These are phyloP conservation scores for Ceratocystiopsis brevicomis DNA, from an alignment of 2,329 filamentous ascomycete species.

Conservation along the genomic window DNA sequence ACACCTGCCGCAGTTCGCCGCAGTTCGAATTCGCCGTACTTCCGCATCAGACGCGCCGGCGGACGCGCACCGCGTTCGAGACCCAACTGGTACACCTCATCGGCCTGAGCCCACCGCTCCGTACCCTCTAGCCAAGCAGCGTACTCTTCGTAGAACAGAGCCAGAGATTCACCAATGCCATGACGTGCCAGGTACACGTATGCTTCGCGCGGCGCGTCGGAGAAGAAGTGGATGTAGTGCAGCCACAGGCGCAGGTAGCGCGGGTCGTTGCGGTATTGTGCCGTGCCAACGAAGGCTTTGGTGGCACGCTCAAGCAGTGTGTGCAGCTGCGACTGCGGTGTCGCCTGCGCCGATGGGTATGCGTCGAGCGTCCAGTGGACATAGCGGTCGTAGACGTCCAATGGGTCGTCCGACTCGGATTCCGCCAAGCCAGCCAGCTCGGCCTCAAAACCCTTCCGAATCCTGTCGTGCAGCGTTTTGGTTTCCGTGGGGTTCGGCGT, in stretches of 20 bases:
- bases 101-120: conserved; percentile 72
- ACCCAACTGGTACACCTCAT: conserved; percentile 81
- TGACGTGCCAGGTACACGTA: conserved; percentile 85
- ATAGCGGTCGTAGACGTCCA: conserved; percentile 91
- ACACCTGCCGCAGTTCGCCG: conserved; percentile 38
- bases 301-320: conserved; percentile 83
- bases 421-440: conserved; percentile 65
- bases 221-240: conserved; percentile 82
- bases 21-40: conserved; percentile 81
- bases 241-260: conserved; percentile 89
- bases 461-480: conserved; percentile 54
- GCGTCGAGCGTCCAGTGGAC: conserved; percentile 92
- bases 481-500: conserved; percentile 54
- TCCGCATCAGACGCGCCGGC: conserved; percentile 60
- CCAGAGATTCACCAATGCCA: conserved; percentile 66
- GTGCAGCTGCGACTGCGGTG: conserved; percentile 74
- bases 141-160: conserved; percentile 93
- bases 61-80: conserved; percentile 79
- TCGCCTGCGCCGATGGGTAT: conserved; percentile 86
- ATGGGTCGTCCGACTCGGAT: conserved; percentile 82
- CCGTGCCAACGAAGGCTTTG: conserved; percentile 65
- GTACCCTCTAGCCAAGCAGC: conserved; percentile 78
- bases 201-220: conserved; percentile 79
- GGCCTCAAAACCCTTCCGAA: conserved; percentile 67
- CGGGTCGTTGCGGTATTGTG: conserved; percentile 88